Evolutionary conservation across 73 alveolate species (phyloP).

Genomic region (Tetrahymena elliotti): DNA sequence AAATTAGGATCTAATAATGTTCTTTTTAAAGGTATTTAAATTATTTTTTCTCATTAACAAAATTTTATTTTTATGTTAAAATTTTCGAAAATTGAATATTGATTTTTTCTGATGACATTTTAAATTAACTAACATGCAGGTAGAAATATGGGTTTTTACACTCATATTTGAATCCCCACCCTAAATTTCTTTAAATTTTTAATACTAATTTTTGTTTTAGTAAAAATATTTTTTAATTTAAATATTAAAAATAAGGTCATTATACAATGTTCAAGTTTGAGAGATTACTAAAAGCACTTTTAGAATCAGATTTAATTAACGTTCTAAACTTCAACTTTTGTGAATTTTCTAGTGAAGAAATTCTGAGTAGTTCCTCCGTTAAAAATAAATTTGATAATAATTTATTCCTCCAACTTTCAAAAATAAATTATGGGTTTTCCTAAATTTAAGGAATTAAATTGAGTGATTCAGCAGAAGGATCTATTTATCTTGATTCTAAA

Average conservation of each 20-base stretch:
- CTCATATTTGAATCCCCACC: no score
- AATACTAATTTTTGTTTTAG: no score
- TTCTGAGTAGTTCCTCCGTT: background rate
- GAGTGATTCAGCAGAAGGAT: no score
- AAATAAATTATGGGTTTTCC: background rate
- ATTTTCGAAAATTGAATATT: no score
- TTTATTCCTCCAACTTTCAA: background rate
- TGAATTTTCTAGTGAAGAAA: background rate
- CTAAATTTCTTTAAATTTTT: no score
- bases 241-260: background rate
- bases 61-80: background rate
- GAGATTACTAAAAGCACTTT: background rate
- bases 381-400: background rate
- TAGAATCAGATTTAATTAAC: background rate
- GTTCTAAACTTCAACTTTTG: background rate
- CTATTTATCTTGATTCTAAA: no score
- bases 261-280: background rate
- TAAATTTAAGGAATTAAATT: no score
- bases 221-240: background rate
- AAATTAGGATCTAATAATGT: background rate
- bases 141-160: no score
- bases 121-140: no score
- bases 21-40: background rate
- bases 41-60: background rate
- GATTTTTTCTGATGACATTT: no score